These are phyloP conservation scores for Posidonia australis DNA, from an alignment of 106 monocot species.

Conservation along the genomic window DNA sequence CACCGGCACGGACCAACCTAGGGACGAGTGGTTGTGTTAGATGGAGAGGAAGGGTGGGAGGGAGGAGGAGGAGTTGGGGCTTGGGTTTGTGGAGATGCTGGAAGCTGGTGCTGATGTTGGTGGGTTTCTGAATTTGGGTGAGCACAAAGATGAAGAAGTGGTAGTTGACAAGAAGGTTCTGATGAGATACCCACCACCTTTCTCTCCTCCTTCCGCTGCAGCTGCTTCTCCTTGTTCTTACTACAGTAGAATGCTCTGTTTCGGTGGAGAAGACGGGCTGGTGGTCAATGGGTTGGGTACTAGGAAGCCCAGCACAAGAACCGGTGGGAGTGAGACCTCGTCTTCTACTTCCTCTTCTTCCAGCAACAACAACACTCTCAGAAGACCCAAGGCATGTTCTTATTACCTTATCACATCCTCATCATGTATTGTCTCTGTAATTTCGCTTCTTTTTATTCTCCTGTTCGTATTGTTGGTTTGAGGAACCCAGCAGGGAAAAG, in stretches of 20 bases:
- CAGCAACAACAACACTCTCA: not conserved
- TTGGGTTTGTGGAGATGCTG: constrained; percentile 3
- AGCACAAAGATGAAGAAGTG: not conserved
- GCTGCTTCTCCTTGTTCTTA: not conserved
- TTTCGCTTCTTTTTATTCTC: not conserved
- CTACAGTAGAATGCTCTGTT: constrained; percentile 11
- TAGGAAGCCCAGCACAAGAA: not conserved
- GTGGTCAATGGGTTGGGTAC: not conserved
- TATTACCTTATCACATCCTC: not conserved
- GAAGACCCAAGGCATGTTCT: constrained; percentile 12
- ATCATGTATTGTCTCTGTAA: not conserved
- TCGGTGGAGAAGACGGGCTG: constrained; percentile 3
- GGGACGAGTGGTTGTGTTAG: not conserved
- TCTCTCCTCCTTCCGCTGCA: not conserved
- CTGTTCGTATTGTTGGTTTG: not conserved
- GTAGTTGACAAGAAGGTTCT: not conserved
- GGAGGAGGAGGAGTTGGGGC: not conserved
- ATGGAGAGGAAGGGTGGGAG: not conserved
- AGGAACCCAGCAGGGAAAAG: not conserved
- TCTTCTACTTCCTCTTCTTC: constrained; percentile 13
- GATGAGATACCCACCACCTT: not conserved
- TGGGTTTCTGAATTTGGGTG: constrained; percentile 6
- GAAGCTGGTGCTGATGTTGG: not conserved
- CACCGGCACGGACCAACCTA: too few relatives aligned
- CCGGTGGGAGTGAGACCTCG: not conserved